phyloP scores from a whole-genome alignment of 352 stramenopile species.

The Phytophthora multivora region DNA sequence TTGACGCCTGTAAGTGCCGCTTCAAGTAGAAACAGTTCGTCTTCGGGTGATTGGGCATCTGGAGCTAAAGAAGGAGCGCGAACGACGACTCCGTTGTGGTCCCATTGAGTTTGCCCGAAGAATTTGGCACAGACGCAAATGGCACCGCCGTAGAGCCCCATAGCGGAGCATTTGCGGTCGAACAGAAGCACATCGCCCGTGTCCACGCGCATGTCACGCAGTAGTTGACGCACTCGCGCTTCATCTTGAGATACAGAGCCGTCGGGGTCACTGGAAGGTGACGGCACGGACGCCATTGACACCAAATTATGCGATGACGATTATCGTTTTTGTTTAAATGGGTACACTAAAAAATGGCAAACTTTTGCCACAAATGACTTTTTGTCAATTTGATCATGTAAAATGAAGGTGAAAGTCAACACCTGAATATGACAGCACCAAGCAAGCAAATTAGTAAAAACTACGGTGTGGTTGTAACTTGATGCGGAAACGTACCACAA shows the following conservation, averaged over 20 bases:
- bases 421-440: not conserved
- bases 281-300: not conserved
- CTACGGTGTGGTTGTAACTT: not conserved
- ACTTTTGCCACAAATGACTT: too few species aligned
- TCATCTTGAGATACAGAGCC: constrained; percentile 5
- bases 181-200: constrained; percentile 85
- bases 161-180: constrained; percentile 74
- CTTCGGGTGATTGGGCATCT: constrained; percentile 21
- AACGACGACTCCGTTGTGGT: constrained; percentile 87
- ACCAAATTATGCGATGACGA: not conserved
- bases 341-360: not conserved
- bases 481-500: not conserved
- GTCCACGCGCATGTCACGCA: constrained; percentile 62
- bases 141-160: constrained; percentile 77
- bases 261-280: not conserved
- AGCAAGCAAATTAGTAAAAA: not conserved
- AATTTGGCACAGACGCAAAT: constrained; percentile 86
- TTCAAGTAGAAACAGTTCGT: constrained; percentile 75
- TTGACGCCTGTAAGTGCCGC: constrained; percentile 83
- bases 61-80: constrained; percentile 39
- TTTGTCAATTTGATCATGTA: not conserved
- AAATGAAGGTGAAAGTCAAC: not conserved
- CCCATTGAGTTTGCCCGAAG: constrained; percentile 82
- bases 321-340: not conserved
- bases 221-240: constrained; percentile 42